Percentiles rank a stretch among this genome's conserved stretches.
Conservation (phyloP, 345 rosid species). For the Murraya koenigii region DNA sequence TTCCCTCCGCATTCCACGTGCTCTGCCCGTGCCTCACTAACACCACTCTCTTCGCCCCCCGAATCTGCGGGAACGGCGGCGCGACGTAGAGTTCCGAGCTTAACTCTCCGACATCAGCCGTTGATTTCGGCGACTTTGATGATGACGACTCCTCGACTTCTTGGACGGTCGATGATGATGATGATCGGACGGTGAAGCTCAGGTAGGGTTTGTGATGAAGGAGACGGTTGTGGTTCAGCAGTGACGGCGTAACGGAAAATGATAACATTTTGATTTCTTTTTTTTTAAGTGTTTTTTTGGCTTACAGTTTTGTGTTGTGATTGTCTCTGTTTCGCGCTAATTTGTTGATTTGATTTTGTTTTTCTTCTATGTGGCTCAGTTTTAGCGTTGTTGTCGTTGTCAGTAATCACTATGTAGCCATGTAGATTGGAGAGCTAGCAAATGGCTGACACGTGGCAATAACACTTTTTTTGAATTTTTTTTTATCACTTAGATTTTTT, state of each 20-base stretch:
- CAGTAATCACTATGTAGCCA: no score
- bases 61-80: constrained; percentile 43
- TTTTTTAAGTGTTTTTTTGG: background rate
- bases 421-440: no score
- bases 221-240: constrained; percentile 26
- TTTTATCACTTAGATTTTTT: no score
- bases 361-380: background rate
- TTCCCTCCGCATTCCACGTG: constrained; percentile 90
- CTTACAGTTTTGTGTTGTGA: background rate
- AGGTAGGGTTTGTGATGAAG: constrained; percentile 18
- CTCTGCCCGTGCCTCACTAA: constrained; percentile 97
- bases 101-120: constrained; percentile 13
- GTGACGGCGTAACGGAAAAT: constrained; percentile 36
- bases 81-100: constrained; percentile 34
- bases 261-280: constrained; percentile 36
- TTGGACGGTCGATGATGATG: constrained; percentile 32
- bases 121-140: constrained; percentile 1
- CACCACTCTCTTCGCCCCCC: constrained; percentile 72
- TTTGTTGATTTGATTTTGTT: background rate
- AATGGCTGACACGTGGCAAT: no score
- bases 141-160: constrained; percentile 22
- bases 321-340: constrained; percentile 22
- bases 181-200: constrained; percentile 34
- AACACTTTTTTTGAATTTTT: no score
- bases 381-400: no score